Conservation (phyloP, 2,329 filamentous ascomycete genomes). For the Pseudocercospora ulei region DNA sequence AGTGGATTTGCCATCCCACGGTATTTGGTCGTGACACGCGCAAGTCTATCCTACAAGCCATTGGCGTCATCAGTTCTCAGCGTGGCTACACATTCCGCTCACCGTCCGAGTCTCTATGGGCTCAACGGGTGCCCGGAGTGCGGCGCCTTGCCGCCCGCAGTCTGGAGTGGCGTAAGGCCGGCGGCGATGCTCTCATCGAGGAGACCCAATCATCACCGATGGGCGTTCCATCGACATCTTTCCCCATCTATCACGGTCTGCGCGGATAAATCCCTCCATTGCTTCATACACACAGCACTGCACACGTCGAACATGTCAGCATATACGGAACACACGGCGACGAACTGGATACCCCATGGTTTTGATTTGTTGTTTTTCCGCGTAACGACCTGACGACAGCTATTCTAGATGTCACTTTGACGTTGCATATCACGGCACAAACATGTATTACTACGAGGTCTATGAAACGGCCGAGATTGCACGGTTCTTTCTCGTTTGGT, state of each 20-base stretch:
- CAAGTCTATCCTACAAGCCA: slow-evolving; percentile 91
- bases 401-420: not conserved
- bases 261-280: not conserved
- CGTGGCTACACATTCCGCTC: slow-evolving; percentile 88
- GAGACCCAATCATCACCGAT: slow-evolving; percentile 14
- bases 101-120: slow-evolving; percentile 81
- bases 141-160: slow-evolving; percentile 72
- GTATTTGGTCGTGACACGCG: slow-evolving; percentile 88
- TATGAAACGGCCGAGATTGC: slow-evolving; percentile 1
- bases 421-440: not conserved
- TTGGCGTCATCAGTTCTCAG: slow-evolving; percentile 92
- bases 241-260: slow-evolving; percentile 3
- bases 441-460: slow-evolving; percentile 4
- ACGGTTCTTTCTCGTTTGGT: not conserved
- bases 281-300: not conserved
- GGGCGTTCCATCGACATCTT: not conserved
- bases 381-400: slow-evolving; percentile 9
- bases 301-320: not conserved
- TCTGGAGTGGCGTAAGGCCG: slow-evolving; percentile 79
- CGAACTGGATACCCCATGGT: slow-evolving; percentile 10
- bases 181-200: slow-evolving; percentile 18
- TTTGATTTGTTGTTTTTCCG: not conserved
- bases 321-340: not conserved
- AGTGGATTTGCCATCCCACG: slow-evolving; percentile 96
- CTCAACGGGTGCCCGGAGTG: slow-evolving; percentile 68